These are phyloP conservation scores for Tausonia pullulans DNA, from an alignment of 1,284 basidiomycete genomes.

Conservation along the genomic window DNA sequence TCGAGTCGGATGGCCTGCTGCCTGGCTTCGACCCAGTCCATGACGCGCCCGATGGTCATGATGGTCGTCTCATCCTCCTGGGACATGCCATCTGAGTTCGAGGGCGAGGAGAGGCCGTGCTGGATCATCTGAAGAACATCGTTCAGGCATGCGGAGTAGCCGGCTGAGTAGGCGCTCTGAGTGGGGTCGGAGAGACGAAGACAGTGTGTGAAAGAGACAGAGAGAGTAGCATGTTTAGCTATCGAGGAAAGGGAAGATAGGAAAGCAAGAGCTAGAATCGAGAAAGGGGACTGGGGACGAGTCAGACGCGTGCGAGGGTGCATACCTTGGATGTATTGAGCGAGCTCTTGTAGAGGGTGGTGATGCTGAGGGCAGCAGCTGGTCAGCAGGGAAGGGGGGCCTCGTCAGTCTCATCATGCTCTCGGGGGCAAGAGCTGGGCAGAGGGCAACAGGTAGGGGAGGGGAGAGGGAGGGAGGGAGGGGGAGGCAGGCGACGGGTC, in stretches of 20 bases:
- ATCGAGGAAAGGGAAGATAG: no score
- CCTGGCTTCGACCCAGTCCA: conserved; percentile 38
- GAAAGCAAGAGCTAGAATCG: not conserved
- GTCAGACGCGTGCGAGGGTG: no score
- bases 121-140: conserved; percentile 19
- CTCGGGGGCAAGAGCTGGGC: not conserved
- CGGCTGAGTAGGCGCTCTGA: conserved; percentile 36
- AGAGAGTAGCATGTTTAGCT: no score
- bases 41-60: conserved; percentile 31
- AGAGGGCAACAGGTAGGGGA: not conserved
- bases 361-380: conserved; percentile 36
- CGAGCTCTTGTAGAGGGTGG: conserved; percentile 34
- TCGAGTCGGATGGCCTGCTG: conserved; percentile 26
- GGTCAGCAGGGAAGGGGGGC: not conserved
- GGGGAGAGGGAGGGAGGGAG: not conserved
- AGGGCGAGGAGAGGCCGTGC: conserved; percentile 6
- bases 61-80: conserved; percentile 14
- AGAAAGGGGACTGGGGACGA: not conserved
- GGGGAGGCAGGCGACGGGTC: not conserved
- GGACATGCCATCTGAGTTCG: not conserved
- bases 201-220: no score
- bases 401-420: not conserved
- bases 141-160: conserved; percentile 34
- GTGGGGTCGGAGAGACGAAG: not conserved
- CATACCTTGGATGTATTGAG: conserved; percentile 33